These are phyloP conservation scores for Cryphonectria nitschkei DNA, from an alignment of 2,329 filamentous ascomycete genomes.

Conservation along the genomic window DNA sequence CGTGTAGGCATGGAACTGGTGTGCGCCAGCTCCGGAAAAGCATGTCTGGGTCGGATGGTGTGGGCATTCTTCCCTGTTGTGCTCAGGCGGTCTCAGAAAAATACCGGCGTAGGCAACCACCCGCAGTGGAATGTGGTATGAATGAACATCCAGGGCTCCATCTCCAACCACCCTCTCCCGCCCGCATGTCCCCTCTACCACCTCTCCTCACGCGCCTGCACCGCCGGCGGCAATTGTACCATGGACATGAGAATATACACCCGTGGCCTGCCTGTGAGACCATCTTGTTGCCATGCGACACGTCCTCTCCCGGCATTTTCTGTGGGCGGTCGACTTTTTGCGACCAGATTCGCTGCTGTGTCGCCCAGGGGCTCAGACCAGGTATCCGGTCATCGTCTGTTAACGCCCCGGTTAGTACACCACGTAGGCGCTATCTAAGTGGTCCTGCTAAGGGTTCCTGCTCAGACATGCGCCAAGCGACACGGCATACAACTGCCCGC, in stretches of 20 bases:
- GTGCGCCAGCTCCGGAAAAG: slow-evolving; percentile 11
- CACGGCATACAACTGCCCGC: neutral
- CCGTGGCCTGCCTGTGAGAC: neutral
- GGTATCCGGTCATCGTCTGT: slow-evolving; percentile 9
- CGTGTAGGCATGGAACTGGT: slow-evolving; percentile 1
- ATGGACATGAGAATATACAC: neutral
- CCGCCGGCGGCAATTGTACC: neutral
- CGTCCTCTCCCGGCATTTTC: neutral
- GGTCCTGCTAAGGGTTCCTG: neutral
- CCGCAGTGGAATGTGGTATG: slow-evolving; percentile 16
- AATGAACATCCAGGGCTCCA: slow-evolving; percentile 10
- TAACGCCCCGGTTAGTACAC: slow-evolving; percentile 13
- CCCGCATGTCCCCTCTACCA: neutral
- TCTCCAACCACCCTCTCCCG: neutral
- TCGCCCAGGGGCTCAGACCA: neutral
- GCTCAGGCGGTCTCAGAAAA: slow-evolving; percentile 2
- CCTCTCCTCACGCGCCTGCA: neutral
- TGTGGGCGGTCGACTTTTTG: neutral
- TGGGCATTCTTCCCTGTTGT: slow-evolving; percentile 12
- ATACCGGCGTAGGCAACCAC: slow-evolving; percentile 13
- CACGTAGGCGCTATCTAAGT: slow-evolving; percentile 16
- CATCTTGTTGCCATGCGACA: neutral
- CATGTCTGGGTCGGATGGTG: slow-evolving; percentile 10
- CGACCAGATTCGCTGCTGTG: neutral
- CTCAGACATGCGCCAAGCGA: slow-evolving; percentile 9